These are phyloP conservation scores for Aspergillus fijiensis DNA, from an alignment of 2,329 filamentous ascomycete species.

Conservation along the genomic window DNA sequence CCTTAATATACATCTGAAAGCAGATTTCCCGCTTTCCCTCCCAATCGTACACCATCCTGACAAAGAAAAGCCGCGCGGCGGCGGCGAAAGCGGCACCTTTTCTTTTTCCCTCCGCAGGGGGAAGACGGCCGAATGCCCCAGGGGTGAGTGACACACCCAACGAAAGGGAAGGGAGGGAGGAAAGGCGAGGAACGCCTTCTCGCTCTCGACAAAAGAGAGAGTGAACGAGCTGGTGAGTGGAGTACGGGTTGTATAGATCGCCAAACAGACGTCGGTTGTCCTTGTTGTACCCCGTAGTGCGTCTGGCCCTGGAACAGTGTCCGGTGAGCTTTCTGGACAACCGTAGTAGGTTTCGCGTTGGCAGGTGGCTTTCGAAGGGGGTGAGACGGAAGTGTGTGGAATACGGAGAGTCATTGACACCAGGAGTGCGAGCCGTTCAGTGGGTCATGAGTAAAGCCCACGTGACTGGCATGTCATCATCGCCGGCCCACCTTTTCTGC, in stretches of 20 bases:
- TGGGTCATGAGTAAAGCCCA: not conserved
- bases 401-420: not conserved
- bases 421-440: not conserved
- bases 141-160: constrained; percentile 10
- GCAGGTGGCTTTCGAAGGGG: not conserved
- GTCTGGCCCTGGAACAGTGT: not conserved
- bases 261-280: constrained; percentile 32
- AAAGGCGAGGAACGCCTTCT: not conserved
- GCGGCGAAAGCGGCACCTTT: not conserved
- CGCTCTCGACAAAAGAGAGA: not conserved
- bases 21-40: constrained; percentile 65
- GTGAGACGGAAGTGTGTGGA: no score
- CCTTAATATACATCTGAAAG: constrained; percentile 72
- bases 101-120: no score
- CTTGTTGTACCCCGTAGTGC: constrained; percentile 37
- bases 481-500: no score
- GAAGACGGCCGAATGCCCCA: constrained; percentile 19
- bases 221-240: constrained; percentile 14
- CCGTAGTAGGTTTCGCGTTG: constrained; percentile 2
- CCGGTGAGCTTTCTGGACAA: constrained; percentile 4
- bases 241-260: constrained; percentile 12
- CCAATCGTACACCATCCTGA: constrained; percentile 61
- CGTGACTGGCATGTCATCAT: not conserved
- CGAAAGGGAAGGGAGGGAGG: not conserved
- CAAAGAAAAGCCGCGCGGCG: not conserved